Base-by-base conservation (phyloP, 1,284 basidiomycete species). In the Apiotrichum gracile region DNA sequence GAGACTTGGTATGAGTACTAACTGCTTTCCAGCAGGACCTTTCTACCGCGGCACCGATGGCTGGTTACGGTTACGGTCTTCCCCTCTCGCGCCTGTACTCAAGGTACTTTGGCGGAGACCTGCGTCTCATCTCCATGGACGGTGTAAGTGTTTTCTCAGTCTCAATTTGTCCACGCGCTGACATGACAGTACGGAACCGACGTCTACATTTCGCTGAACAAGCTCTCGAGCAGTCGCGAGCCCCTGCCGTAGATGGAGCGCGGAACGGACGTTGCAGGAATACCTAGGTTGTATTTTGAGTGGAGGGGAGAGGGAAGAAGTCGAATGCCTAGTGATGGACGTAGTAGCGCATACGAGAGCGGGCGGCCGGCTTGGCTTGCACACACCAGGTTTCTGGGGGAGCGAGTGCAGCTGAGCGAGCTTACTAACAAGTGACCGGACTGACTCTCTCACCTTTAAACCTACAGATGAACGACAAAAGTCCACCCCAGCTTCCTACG, bases 61-160 rank as follows among this genome's bases (percentile, higher is more conserved):
- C 94, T 38, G 94, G 94, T 3, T 97, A 93, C 67, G 91, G 73
- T 12, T 97, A 97, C 72, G 93, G 93, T 0, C 74, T 97, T 24
- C 94, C 94, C 10, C 78, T 96, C 24, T 91, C 89, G 48, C 78
- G 92, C 75, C 76, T 96, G 79, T 60, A 60, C 38, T 88, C 90
- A 60, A 67, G 85, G 79, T 45, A 47, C 55, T 51, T 49, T 72
- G 94, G 96, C 1, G 94, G 94, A 4, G 93, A 97, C 74, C 78
- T 98, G n/a, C 82, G 90, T 47, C 76, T 98, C 52, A 97, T 98
- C 64, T 90, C 91, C 41, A 97, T 98, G 94, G 93, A 97, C 62
- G 92, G 92, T 19, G 42, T 44, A n/a, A 44, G 42, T 44, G n/a
- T 43, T 13, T 21, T 17, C 14, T 34, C 17, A 8, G 33, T 16